Evolutionary conservation across 306 rosid species (phyloP).

Genomic region (Mucuna pruriens): DNA sequence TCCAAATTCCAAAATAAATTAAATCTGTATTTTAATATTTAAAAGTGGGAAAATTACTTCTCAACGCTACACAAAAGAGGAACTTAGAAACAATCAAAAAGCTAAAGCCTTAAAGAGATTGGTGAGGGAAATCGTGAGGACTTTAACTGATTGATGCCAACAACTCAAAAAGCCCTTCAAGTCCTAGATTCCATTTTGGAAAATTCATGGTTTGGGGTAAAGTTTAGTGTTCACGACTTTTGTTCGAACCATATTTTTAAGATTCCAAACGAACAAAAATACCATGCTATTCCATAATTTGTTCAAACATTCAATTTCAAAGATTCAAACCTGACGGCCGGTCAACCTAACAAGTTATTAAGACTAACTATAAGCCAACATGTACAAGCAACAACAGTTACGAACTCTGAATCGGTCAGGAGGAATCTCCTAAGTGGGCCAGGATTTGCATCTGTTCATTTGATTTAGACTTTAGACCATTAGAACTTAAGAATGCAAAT

Average conservation of each 20-base stretch:
- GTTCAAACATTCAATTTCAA: neutral
- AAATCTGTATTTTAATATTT: neutral
- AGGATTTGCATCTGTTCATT: conserved; percentile 24
- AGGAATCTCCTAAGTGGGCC: conserved; percentile 25
- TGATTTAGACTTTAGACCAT: neutral
- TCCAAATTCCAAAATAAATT: too few relatives aligned
- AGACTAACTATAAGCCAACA: neutral
- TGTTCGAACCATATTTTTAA: neutral
- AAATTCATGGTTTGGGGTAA: neutral
- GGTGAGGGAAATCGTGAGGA: neutral
- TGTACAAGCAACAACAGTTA: conserved; percentile 42
- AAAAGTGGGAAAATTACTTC: neutral
- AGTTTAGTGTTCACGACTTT: neutral
- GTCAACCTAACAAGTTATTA: neutral
- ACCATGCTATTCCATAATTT: neutral
- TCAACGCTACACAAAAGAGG: neutral
- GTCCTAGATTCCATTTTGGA: neutral
- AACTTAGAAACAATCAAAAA: too few relatives aligned
- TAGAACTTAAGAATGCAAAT: neutral
- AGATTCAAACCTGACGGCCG: neutral
- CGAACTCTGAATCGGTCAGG: conserved; percentile 22
- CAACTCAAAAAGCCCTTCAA: neutral
- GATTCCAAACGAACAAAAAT: neutral
- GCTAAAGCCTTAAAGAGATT: too few relatives aligned
- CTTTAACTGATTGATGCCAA: neutral